These are phyloP conservation scores for Lactuca saligna DNA, from an alignment of 129 eudicot species.

Conservation along the genomic window DNA sequence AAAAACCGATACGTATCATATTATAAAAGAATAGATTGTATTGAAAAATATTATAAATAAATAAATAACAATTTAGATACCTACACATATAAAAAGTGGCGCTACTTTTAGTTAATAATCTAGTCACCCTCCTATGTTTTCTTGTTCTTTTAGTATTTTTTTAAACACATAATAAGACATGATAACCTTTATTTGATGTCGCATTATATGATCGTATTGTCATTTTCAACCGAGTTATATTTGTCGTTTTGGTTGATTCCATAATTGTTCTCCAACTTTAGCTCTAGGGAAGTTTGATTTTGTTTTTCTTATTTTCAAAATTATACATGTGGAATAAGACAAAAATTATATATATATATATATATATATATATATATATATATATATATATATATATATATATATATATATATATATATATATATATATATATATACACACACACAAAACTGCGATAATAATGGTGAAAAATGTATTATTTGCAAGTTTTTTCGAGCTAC, in stretches of 20 bases:
- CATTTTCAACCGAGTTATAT: constrained; percentile 24
- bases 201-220: constrained; percentile 11
- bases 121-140: constrained; percentile 22
- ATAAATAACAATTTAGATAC: background rate
- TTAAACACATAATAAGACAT: constrained; percentile 23
- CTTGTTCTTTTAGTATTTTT: background rate
- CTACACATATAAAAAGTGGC: constrained; percentile 14
- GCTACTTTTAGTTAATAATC: constrained; percentile 23
- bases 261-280: constrained; percentile 2
- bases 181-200: constrained; percentile 21
- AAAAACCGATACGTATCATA: too few relatives aligned
- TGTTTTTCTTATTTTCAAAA: background rate
- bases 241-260: constrained; percentile 32
- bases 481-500: too few relatives aligned
- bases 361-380: constrained; percentile 2
- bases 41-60: too few relatives aligned
- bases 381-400: constrained; percentile 11
- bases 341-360: background rate
- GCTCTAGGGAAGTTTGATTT: background rate
- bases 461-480: too few relatives aligned
- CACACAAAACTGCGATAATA: too few relatives aligned
- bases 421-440: too few relatives aligned
- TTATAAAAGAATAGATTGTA: background rate
- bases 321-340: background rate
- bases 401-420: background rate